Evolutionary conservation across 352 stramenopile species (phyloP).

Genomic region (Globisporangium paddicum): DNA sequence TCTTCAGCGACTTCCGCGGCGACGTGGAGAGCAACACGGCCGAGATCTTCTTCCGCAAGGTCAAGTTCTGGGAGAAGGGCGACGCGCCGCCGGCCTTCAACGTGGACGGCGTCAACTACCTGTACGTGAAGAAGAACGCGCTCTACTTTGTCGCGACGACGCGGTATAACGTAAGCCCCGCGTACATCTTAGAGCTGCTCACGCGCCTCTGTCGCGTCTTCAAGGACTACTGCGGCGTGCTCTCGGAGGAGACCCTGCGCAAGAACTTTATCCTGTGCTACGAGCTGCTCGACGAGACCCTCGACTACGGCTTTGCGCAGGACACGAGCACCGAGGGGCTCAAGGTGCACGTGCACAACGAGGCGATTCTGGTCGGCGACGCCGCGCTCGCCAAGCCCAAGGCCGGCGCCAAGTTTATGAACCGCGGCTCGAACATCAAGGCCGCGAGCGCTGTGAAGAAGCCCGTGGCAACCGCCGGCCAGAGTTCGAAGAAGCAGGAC

Average conservation of each 20-base stretch:
- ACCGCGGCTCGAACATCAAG: conserved; percentile 73
- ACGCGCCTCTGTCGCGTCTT: conserved; percentile 94
- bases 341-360: conserved; percentile 98
- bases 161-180: conserved; percentile 95
- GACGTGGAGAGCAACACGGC: conserved; percentile 82
- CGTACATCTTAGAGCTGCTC: conserved; percentile 95
- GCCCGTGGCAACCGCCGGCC: conserved; percentile 64
- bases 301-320: conserved; percentile 99
- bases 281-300: conserved; percentile 98
- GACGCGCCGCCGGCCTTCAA: conserved; percentile 96
- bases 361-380: conserved; percentile 93
- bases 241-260: conserved; percentile 97
- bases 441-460: conserved; percentile 87
- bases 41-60: conserved; percentile 98
- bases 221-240: conserved; percentile 99
- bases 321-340: conserved; percentile 97
- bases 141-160: conserved; percentile 98
- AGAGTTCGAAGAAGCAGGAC: conserved; percentile 76
- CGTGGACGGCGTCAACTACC: conserved; percentile 97
- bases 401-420: conserved; percentile 88
- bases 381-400: conserved; percentile 83
- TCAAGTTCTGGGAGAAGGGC: conserved; percentile 98
- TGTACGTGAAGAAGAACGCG: conserved; percentile 98
- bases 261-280: conserved; percentile 99
- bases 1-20: conserved; percentile 95